Evolutionary conservation across 2,329 filamentous ascomycete species (phyloP).

Genomic region (Nannizziopsis barbatae): DNA sequence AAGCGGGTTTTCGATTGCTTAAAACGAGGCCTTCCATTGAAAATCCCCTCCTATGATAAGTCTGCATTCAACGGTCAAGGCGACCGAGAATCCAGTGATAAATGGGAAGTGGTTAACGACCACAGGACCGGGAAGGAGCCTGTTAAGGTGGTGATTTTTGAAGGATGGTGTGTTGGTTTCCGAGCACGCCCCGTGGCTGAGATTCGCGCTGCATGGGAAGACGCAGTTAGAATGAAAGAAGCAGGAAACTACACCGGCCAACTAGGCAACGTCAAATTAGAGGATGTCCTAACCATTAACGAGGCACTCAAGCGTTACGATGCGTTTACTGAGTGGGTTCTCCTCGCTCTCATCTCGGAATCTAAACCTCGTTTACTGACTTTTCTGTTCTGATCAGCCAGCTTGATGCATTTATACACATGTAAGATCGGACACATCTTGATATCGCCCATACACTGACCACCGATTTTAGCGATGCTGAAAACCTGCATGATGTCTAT

Average conservation of each 20-base stretch:
- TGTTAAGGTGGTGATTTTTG: conserved; percentile 61
- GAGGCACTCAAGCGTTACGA: conserved; percentile 48
- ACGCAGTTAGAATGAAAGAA: conserved; percentile 38
- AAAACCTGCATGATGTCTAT: conserved; percentile 65
- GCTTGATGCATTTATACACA: too few species aligned
- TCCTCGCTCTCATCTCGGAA: conserved; percentile 1
- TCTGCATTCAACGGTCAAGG: conserved; percentile 63
- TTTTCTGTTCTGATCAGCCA: neutral
- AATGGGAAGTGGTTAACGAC: conserved; percentile 49
- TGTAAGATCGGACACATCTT: neutral
- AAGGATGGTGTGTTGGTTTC: conserved; percentile 89
- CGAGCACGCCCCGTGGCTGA: conserved; percentile 48
- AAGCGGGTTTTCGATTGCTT: conserved; percentile 52
- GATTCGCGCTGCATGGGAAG: conserved; percentile 44
- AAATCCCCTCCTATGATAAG: conserved; percentile 74
- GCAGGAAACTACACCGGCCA: conserved; percentile 38
- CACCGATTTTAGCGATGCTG: conserved; percentile 46
- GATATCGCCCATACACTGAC: neutral
- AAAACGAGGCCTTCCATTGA: conserved; percentile 40
- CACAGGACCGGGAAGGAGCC: conserved; percentile 22
- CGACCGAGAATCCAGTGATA: conserved; percentile 53
- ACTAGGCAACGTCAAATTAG: conserved; percentile 44
- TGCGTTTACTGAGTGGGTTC: conserved; percentile 42
- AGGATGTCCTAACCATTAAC: conserved; percentile 50
- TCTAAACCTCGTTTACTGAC: neutral